Evolutionary conservation across 192 early-diverging fungal genomes (phyloP), one percentile per base, ranked within the genome.

Genomic region (Coemansia aciculifera): DNA sequence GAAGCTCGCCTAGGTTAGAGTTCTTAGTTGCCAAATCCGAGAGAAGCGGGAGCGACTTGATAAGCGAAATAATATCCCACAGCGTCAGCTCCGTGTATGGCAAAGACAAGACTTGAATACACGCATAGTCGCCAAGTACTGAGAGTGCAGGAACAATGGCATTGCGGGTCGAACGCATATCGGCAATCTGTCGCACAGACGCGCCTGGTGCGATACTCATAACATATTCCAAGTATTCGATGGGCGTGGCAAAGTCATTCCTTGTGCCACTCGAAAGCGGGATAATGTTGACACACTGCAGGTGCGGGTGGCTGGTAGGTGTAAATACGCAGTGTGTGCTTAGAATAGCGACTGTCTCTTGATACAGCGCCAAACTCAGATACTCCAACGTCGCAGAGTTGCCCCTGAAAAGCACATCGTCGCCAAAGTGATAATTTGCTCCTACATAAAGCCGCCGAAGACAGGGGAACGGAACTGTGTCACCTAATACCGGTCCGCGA

Each of bases 391-490:
- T 31, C 10, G 37, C 46, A n/a, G 21, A 4, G 17, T 67, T 67
- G 1, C 52, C 65, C 0, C 65, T 54, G 21, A 67, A 67, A 19
- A 43, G 7, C 5, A 38, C 38, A 13, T 67, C 65, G 24, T 67
- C 65, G 38, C 11, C 65, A 40, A 59, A 67, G 9, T 54, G 65
- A 27, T 67, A 67, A 15, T 32, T 31, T 11, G n/a, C 15, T 11
- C 31, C 5, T n/a, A 39, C 19, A 9, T 43, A 32, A 6, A 67
- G 46, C 10, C 38, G 10, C 24, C 38, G 37, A 23, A 59, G 65
- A 23, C 27, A 10, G 23, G 65, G 54, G 57, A 67, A 67, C 17
- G 52, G 27, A 10, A 54, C 24, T 13, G 23, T 39, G 15, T 27
- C 23, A 1, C 1, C 57, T 17, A 15, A 24, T 1, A n/a, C 24